Conservation (phyloP, 176 grass and related monocot species). For the Aechmea fasciata region DNA sequence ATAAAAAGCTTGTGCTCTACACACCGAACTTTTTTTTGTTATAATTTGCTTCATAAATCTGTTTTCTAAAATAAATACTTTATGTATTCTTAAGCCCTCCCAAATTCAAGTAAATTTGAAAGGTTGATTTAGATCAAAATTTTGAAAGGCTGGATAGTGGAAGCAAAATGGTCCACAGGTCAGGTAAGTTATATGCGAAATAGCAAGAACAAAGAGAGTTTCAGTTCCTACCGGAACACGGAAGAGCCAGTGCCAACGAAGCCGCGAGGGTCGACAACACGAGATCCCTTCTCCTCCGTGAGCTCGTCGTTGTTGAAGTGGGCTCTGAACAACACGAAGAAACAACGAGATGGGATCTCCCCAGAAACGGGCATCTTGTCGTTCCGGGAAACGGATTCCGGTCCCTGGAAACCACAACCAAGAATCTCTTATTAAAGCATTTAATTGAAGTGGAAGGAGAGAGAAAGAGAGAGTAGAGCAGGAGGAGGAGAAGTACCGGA, state of each 20-base stretch:
- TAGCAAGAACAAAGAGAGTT: background rate
- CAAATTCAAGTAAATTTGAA: no score
- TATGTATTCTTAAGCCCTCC: no score
- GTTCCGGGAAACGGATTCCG: background rate
- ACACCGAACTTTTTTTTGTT: no score
- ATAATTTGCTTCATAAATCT: no score
- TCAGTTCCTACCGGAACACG: slow-evolving; percentile 30
- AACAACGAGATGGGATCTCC: slow-evolving; percentile 20
- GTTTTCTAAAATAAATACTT: no score
- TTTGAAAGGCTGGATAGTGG: no score
- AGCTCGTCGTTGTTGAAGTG: slow-evolving; percentile 5
- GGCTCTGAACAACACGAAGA: slow-evolving; percentile 31
- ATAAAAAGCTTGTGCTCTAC: no score
- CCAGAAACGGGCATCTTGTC: background rate
- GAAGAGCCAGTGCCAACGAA: slow-evolving; percentile 36
- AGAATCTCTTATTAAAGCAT: background rate
- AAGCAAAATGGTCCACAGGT: background rate
- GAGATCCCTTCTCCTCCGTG: slow-evolving; percentile 61
- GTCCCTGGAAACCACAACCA: background rate
- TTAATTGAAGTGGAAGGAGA: background rate
- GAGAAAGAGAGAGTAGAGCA: background rate
- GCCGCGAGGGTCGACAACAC: slow-evolving; percentile 47
- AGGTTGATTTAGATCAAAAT: no score
- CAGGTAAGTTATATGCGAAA: background rate
- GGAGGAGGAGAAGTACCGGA: background rate